phyloP scores from a whole-genome alignment of 2,329 filamentous ascomycete species.

The Helotiales sp. region DNA sequence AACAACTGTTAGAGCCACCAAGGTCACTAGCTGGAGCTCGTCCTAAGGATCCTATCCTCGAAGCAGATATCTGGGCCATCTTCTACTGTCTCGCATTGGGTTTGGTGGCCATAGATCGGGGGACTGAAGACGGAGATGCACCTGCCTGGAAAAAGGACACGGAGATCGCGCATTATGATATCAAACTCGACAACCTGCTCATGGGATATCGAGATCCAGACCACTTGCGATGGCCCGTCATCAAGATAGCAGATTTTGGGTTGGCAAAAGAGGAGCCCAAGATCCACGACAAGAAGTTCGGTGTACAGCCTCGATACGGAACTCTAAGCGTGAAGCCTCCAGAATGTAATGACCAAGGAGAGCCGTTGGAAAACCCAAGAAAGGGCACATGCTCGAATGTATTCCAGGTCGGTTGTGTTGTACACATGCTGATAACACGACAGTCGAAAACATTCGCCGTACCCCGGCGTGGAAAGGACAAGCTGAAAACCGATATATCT shows the following conservation, averaged over 20 bases:
- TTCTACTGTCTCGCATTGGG: constrained; percentile 3
- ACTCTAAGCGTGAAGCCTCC: neutral
- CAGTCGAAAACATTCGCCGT: neutral
- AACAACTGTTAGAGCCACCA: neutral
- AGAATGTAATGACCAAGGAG: neutral
- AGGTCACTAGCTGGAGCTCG: neutral
- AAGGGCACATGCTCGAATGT: neutral
- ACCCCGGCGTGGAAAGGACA: no score
- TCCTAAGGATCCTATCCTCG: neutral
- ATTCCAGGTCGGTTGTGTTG: constrained; percentile 1
- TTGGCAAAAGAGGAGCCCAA: neutral
- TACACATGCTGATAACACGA: neutral
- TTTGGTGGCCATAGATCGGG: neutral
- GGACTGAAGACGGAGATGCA: neutral
- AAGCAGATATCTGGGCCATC: constrained; percentile 6
- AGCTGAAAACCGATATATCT: neutral
- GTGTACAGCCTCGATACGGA: neutral
- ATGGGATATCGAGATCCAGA: neutral
- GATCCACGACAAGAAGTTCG: neutral
- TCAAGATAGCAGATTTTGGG: neutral
- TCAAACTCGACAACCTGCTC: neutral
- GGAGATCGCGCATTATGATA: constrained; percentile 5
- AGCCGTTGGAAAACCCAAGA: neutral
- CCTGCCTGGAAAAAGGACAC: neutral
- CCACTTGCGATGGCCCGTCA: neutral